A percentile compares a stretch with the other conserved stretches of the same genome.
These are phyloP conservation scores for Rhodotorula sp. DNA, from an alignment of 1,284 basidiomycete genomes.

Conservation along the genomic window DNA sequence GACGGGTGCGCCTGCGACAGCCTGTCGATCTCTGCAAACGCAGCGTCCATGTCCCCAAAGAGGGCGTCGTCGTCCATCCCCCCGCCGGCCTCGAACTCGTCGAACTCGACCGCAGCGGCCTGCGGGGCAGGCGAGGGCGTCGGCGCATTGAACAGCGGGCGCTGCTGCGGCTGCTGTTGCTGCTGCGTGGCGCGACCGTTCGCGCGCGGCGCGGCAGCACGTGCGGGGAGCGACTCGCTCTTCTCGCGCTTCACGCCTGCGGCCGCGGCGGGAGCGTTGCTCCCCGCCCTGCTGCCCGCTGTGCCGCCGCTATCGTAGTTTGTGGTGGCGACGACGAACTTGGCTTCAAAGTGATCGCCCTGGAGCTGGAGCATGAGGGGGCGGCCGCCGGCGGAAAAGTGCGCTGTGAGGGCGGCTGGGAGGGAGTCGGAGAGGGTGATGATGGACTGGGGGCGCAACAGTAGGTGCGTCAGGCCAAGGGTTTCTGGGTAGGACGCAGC, in stretches of 20 bases:
- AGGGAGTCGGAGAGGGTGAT: constrained; percentile 33
- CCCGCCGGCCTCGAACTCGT: constrained; percentile 20
- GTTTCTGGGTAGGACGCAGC: too few relatives aligned
- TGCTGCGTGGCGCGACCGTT: not conserved
- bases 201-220: not conserved
- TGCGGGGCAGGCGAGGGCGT: constrained; percentile 21
- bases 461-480: not conserved
- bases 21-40: constrained; percentile 32
- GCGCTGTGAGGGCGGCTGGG: constrained; percentile 7
- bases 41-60: constrained; percentile 21
- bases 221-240: not conserved
- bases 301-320: constrained; percentile 32
- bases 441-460: constrained; percentile 21
- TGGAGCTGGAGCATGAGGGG: constrained; percentile 28
- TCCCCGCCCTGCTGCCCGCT: not conserved
- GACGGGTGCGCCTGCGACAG: constrained; percentile 18
- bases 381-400: constrained; percentile 35
- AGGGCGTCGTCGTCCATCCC: constrained; percentile 11
- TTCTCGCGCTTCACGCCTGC: not conserved
- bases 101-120: not conserved
- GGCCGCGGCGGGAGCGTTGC: not conserved
- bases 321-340: constrained; percentile 41
- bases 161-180: not conserved
- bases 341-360: constrained; percentile 16
- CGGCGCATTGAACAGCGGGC: constrained; percentile 33